These are phyloP conservation scores for Triticum urartu DNA, from an alignment of 176 grass and related monocot genomes.

Conservation along the genomic window DNA sequence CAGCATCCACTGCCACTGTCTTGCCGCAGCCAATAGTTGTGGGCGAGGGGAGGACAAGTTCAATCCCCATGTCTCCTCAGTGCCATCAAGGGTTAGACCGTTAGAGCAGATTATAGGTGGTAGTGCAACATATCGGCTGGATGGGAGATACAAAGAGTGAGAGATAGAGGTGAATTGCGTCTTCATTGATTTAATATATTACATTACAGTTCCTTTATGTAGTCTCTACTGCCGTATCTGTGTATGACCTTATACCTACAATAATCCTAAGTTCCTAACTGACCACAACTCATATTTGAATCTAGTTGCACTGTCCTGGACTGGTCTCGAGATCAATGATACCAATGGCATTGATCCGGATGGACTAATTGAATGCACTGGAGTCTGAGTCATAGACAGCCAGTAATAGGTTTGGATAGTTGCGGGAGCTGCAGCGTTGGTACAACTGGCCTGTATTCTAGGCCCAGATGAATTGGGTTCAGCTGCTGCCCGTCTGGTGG, in stretches of 20 bases:
- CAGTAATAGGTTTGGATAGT: neutral
- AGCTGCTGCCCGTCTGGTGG: neutral
- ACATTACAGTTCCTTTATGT: neutral
- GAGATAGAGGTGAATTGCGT: neutral
- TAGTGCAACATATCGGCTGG: neutral
- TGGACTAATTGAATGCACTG: neutral
- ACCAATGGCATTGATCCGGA: neutral
- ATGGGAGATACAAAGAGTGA: neutral
- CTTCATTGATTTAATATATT: neutral
- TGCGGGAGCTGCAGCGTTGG: neutral
- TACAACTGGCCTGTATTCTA: neutral
- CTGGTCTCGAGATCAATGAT: neutral
- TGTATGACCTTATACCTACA: neutral
- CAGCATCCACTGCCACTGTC: neutral
- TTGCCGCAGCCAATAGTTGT: neutral
- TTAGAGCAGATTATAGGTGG: neutral
- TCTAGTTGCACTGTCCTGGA: neutral
- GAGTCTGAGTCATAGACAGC: neutral
- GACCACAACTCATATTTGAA: neutral
- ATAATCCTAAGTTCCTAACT: neutral
- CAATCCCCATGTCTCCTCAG: neutral
- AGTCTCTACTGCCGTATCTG: neutral
- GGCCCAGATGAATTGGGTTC: neutral
- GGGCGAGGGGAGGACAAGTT: neutral
- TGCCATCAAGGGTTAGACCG: neutral